Evolutionary conservation across 345 rosid genomes (phyloP), one percentile per base, ranked within the genome.

Genomic region (Viola odorata): DNA sequence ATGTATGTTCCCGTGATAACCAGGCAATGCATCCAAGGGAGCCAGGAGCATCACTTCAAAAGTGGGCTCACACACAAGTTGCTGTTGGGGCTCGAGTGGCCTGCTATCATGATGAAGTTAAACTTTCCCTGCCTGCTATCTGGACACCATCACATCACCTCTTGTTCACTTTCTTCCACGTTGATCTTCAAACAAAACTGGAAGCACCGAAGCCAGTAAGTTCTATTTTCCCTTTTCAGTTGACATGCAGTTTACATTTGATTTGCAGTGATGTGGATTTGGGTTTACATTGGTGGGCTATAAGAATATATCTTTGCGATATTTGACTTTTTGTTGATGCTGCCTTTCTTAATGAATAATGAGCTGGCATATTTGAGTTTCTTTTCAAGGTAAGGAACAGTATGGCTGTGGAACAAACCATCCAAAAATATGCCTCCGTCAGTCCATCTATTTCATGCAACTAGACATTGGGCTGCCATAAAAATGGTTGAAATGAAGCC

Each of bases 161-260:
- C 53, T 68, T 94, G 69, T 94, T 94, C 83, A 94, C 99, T 60
- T 90, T 94, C 73, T 90, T 80, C 75, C 99, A 94, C 71, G 85
- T 90, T 66, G 99, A 94, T 80, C 95, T 94, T 68, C 99, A 90
- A 66, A 89, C 96, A 55, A 94, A 90, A 75, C 80, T 94, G 72
- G 99, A 94, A 82, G 95, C 97, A 76, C 97, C 99, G 69, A 88
- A 91, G 75, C 99, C 99, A 47, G 99, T 94, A 69, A 80, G 87
- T 67, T 52, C 60, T 32, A 38, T 61, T 49, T 59, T 8, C 45
- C 37, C 4, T n/a, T 53, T 50, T 7, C 41, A 1, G 41, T 66
- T 45, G 8, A 12, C 36, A 36, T 45, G 12, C 38, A 54, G 41
- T 62, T 12, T 53, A 53, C 4, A 53, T 41, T 59, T 66, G 41